phyloP scores from a whole-genome alignment of 2,329 filamentous ascomycete species.

The Cordyceps farinosa region DNA sequence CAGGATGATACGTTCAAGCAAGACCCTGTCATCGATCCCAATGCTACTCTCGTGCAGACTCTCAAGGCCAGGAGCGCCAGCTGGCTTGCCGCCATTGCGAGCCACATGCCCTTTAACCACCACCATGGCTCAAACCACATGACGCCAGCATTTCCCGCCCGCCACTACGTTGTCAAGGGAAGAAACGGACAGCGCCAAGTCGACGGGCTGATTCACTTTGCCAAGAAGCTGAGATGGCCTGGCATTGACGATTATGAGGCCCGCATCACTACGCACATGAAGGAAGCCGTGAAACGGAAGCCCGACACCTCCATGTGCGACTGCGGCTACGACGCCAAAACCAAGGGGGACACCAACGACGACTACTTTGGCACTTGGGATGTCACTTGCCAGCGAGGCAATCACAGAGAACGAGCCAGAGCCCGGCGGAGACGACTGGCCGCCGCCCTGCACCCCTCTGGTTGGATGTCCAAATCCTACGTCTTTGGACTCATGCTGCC shows the following conservation, averaged over 20 bases:
- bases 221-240: constrained; percentile 60
- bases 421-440: constrained; percentile 52
- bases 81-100: constrained; percentile 58
- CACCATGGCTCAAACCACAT: constrained; percentile 35
- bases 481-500: constrained; percentile 63
- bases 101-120: constrained; percentile 47
- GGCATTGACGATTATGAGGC: constrained; percentile 51
- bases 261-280: constrained; percentile 47
- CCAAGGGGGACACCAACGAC: constrained; percentile 23
- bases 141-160: constrained; percentile 28
- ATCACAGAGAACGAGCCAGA: constrained; percentile 31
- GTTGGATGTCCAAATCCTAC: constrained; percentile 67
- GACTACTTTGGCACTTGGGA: constrained; percentile 46
- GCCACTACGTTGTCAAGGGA: constrained; percentile 50
- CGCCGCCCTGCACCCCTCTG: constrained; percentile 54
- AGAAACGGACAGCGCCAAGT: constrained; percentile 57
- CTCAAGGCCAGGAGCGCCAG: constrained; percentile 31
- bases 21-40: constrained; percentile 4
- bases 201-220: constrained; percentile 61
- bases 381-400: constrained; percentile 30
- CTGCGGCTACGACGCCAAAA: neutral
- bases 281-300: constrained; percentile 38
- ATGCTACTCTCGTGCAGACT: constrained; percentile 20
- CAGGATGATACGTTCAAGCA: constrained; percentile 3
- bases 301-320: constrained; percentile 19